phyloP scores from a whole-genome alignment of 2,329 filamentous ascomycete species.

The Aspergillus fischeri region DNA sequence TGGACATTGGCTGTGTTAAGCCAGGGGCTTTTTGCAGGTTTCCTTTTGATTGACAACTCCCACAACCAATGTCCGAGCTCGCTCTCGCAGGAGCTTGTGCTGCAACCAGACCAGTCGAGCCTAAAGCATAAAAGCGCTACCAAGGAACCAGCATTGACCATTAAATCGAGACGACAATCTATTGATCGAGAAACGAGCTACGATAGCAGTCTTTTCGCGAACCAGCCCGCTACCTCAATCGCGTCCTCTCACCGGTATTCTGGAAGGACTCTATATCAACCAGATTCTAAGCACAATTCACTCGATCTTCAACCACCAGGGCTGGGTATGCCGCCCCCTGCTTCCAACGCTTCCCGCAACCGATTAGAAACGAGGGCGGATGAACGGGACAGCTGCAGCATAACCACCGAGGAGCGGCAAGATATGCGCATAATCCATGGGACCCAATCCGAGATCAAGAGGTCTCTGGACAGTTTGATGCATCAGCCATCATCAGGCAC shows the following conservation, averaged over 20 bases:
- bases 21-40: slow-evolving; percentile 29
- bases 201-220: slow-evolving; percentile 5
- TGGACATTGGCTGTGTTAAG: slow-evolving; percentile 31
- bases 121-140: slow-evolving; percentile 5
- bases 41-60: slow-evolving; percentile 15
- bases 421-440: slow-evolving; percentile 7
- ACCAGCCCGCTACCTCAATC: slow-evolving; percentile 21
- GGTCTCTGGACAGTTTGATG: slow-evolving; percentile 24
- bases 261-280: slow-evolving; percentile 25
- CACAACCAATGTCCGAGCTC: slow-evolving; percentile 20
- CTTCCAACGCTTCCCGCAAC: slow-evolving; percentile 5
- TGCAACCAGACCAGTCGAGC: slow-evolving; percentile 11
- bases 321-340: slow-evolving; percentile 5
- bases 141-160: slow-evolving; percentile 7
- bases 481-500: slow-evolving; percentile 14
- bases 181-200: slow-evolving; percentile 10
- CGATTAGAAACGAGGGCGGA: slow-evolving; percentile 2
- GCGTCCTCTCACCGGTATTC: slow-evolving; percentile 29
- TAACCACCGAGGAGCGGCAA: slow-evolving; percentile 2
- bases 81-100: slow-evolving; percentile 22
- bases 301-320: slow-evolving; percentile 18
- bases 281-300: slow-evolving; percentile 19
- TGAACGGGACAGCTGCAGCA: slow-evolving; percentile 10
- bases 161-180: slow-evolving; percentile 11
- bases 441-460: slow-evolving; percentile 15